Evolutionary conservation across 805 yeast genomes (phyloP), one percentile per base, ranked within the genome.

Genomic region (Metschnikowia peoriensis): DNA sequence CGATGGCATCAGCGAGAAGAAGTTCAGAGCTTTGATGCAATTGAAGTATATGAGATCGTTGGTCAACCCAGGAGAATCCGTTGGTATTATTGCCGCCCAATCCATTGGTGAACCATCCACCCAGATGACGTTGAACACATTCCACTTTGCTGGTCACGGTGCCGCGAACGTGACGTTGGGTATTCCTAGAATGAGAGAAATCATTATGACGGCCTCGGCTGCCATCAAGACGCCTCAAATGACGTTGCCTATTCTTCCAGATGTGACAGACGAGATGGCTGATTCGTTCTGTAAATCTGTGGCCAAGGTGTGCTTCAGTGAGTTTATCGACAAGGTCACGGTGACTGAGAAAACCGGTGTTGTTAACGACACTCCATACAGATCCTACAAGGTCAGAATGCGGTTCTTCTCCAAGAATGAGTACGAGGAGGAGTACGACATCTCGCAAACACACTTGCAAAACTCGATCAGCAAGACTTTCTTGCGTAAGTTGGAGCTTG

Each of bases 61-160:
- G 60, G 85, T 94, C 50, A 83, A 90, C 64, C 98, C 99, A 5
- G 99, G 99, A 69, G 99, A 94, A 71, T 84, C 97, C 47, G 98
- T 94, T 50, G 99, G 99, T 74, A 92, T 94, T 66, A 86, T 96
- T 74, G 99, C 99, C 7, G 88, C 97, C 22, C 98, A 94, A 75
- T 91, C 97, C 50, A 86, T 94, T 69, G 99, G 99, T 74, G 99
- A 94, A 73, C 99, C 99, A 47, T 90, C 97, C 5, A 94, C 99
- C 3, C 99, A 94, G 77, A 94, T 94, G 99, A 94, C 99, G 15
- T 82, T 89, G 65, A 89, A 89, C 71, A 89, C 97, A 44, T 89
- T 89, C 89, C 97, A 94, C 78, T 94, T 94, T 67, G 99, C 99
- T 63, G 99, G 99, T 70, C 99, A 96, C 76, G 99, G 99, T 84